Conservation (phyloP, 2,329 filamentous ascomycete genomes). For the Plectosphaerella sp. region DNA sequence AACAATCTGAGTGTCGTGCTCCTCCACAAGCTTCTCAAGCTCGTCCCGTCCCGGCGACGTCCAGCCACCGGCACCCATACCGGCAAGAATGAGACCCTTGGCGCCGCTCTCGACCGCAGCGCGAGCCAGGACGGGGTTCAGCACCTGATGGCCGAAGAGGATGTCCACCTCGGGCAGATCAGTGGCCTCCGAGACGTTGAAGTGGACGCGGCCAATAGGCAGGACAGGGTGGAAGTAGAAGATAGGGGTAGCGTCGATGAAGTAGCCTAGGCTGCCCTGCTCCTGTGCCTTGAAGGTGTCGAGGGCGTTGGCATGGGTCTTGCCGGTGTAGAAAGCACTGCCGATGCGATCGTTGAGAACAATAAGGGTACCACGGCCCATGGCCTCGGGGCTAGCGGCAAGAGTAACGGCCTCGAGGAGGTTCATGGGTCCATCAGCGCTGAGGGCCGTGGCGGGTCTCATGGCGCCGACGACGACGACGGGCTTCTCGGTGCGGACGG, state of each 20-base stretch:
- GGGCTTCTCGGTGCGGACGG: constrained; percentile 52
- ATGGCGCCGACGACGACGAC: constrained; percentile 58
- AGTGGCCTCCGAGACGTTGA: constrained; percentile 28
- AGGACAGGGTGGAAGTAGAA: constrained; percentile 53
- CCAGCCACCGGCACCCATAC: constrained; percentile 49
- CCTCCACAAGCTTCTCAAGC: constrained; percentile 37
- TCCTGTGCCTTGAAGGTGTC: constrained; percentile 59
- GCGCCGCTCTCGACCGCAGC: constrained; percentile 45
- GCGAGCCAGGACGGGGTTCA: constrained; percentile 40
- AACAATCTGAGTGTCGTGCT: constrained; percentile 43
- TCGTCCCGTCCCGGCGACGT: constrained; percentile 30
- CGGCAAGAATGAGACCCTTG: constrained; percentile 50
- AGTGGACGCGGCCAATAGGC: constrained; percentile 41
- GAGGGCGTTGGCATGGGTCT: constrained; percentile 58
- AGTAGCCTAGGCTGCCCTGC: constrained; percentile 51
- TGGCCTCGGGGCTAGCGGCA: constrained; percentile 39
- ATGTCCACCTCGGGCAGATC: constrained; percentile 51
- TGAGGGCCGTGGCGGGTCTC: constrained; percentile 58
- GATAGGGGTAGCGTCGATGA: constrained; percentile 53
- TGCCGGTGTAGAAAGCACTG: constrained; percentile 53
- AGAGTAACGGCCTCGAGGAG: constrained; percentile 56
- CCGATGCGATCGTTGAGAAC: constrained; percentile 48
- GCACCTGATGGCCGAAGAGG: constrained; percentile 50
- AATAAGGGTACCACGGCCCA: constrained; percentile 52
- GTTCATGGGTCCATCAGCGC: constrained; percentile 60